phyloP scores from a whole-genome alignment of 1,139 yeast genomes.

The Protomyces inouyei region DNA sequence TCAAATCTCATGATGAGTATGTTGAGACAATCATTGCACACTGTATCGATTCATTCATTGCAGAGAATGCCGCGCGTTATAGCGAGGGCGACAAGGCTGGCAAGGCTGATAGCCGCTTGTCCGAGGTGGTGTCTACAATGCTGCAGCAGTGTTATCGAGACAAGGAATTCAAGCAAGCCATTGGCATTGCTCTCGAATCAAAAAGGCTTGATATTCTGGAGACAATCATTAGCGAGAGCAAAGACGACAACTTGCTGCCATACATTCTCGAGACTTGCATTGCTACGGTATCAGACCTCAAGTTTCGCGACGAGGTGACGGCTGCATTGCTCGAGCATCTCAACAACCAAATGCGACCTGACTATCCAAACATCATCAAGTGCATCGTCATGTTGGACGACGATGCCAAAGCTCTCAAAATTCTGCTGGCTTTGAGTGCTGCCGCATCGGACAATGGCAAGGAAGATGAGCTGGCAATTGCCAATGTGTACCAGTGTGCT shows the following conservation, averaged over 20 bases:
- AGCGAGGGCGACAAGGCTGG: slow-evolving; percentile 47
- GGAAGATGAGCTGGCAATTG: slow-evolving; percentile 40
- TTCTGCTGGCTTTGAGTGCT: slow-evolving; percentile 58
- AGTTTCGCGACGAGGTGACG: slow-evolving; percentile 54
- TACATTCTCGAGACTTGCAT: slow-evolving; percentile 76
- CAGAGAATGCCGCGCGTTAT: slow-evolving; percentile 65
- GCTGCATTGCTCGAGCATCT: slow-evolving; percentile 57
- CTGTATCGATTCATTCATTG: slow-evolving; percentile 64
- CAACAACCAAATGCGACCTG: slow-evolving; percentile 57
- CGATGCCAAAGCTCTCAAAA: slow-evolving; percentile 57
- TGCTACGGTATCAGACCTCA: slow-evolving; percentile 57
- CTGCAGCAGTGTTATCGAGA: slow-evolving; percentile 66
- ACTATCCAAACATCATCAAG: slow-evolving; percentile 74
- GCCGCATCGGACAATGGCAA: slow-evolving; percentile 34
- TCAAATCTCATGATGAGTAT: slow-evolving; percentile 71
- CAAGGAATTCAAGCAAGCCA: slow-evolving; percentile 66
- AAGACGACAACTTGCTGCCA: slow-evolving; percentile 50
- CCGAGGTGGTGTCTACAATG: slow-evolving; percentile 77
- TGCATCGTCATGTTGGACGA: slow-evolving; percentile 87
- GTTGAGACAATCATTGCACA: slow-evolving; percentile 78
- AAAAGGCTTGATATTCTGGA: slow-evolving; percentile 78
- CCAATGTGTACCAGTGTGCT: slow-evolving; percentile 86
- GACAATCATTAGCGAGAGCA: slow-evolving; percentile 37
- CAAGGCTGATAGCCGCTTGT: slow-evolving; percentile 58
- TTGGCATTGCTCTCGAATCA: slow-evolving; percentile 88